Percentiles rank a stretch among this genome's conserved stretches.
Conservation (phyloP, 352 stramenopile species). For the Pythium utonaiense region DNA sequence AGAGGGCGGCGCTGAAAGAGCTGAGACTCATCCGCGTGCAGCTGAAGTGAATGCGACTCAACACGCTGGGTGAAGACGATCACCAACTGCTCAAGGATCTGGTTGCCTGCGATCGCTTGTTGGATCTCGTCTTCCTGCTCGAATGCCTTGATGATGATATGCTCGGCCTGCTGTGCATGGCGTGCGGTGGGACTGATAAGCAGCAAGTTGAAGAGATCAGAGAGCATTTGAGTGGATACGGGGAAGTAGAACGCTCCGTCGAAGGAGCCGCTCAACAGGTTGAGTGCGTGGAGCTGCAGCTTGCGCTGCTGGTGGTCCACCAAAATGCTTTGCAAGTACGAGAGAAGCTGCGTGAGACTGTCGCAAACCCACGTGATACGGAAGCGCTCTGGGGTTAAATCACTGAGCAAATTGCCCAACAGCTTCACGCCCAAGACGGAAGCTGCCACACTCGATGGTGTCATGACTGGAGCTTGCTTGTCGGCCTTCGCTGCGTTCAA, state of each 20-base stretch:
- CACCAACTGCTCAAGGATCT: slow-evolving; percentile 64
- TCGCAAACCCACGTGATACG: slow-evolving; percentile 28
- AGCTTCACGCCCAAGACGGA: slow-evolving; percentile 36
- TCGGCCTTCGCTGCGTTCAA: slow-evolving; percentile 7
- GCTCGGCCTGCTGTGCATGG: slow-evolving; percentile 38
- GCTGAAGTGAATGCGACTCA: slow-evolving; percentile 17
- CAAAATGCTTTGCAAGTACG: slow-evolving; percentile 29
- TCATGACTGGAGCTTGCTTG: not conserved
- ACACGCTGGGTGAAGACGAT: slow-evolving; percentile 58
- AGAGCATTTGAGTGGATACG: slow-evolving; percentile 46
- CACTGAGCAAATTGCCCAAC: slow-evolving; percentile 42
- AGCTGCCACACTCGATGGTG: not conserved
- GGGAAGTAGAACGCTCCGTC: slow-evolving; percentile 35
- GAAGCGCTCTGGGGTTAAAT: slow-evolving; percentile 23
- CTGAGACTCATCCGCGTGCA: not conserved
- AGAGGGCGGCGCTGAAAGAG: slow-evolving; percentile 17
- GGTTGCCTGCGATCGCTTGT: slow-evolving; percentile 43
- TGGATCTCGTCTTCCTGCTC: slow-evolving; percentile 33
- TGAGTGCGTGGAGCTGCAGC: slow-evolving; percentile 39
- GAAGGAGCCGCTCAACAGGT: slow-evolving; percentile 40
- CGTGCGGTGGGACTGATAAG: slow-evolving; percentile 45
- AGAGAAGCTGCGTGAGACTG: slow-evolving; percentile 25
- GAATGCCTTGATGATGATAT: slow-evolving; percentile 54
- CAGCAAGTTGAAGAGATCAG: slow-evolving; percentile 59
- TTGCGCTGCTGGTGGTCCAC: slow-evolving; percentile 41